Base-by-base conservation (phyloP, 768 basidiomycete genomes). In the Phaffia australis region DNA sequence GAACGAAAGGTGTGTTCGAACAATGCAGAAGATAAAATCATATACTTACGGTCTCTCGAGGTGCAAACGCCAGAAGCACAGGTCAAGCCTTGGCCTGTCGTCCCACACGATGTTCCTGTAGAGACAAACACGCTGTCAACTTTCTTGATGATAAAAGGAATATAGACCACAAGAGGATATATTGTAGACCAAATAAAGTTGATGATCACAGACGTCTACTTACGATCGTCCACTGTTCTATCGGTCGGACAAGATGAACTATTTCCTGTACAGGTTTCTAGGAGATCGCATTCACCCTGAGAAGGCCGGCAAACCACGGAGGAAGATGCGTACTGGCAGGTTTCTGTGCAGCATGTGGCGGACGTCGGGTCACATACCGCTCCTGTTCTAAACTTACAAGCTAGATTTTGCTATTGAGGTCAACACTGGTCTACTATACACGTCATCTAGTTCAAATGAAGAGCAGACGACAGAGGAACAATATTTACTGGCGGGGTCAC, bases 41-140 rank as follows among this genome's bases (percentile, higher is more conserved):
- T 3, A 42, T 19, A 81, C 85, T 71, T 72, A 87, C 85, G 75
- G 68, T 82, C 79, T 23, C 85, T 73, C 8, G 87, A 88, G 32
- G 89, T 91, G 76, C 89, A 93, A 35, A 79, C 77, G 9, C 89
- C 89, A 70, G 81, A 83, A 0, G 89, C 88, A 75, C 89, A 91
- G 29, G 82, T 81, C 47, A 90, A n/a, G n/a, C n/a, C n/a, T n/a
- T n/a, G 76, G 49, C 81, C 82, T 67, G 79, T 77, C 42, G 73
- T 66, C 7, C 89, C 88, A 73, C 89, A 90, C 64, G 80, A 80
- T 74, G 81, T 79, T 46, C 87, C 84, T 84, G 68, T 46, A 56
- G 63, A n/a, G n/a, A n/a, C n/a, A n/a, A n/a, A n/a, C n/a, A 70
- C 69, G 63, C 48, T 30, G 56, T 65, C 27, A 56, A 49, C 23